phyloP scores from a whole-genome alignment of 208 protist genomes.

The Trypanosoma lewisi region DNA sequence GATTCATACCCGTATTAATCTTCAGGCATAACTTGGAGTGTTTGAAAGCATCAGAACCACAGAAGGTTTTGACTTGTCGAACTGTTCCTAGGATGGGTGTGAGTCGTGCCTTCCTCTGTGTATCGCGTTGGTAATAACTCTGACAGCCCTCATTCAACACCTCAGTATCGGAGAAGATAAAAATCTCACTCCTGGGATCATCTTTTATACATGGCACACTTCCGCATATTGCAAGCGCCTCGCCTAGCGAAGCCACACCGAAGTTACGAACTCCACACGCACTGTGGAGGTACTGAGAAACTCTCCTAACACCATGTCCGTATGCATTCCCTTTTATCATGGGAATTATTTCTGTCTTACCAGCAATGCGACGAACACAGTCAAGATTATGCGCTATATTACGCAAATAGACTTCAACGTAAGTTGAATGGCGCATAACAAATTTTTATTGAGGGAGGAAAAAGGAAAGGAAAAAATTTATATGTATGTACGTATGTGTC shows the following conservation, averaged over 20 bases:
- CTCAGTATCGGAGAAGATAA: conserved; percentile 56
- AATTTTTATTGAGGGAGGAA: conserved; percentile 13
- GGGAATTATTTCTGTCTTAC: conserved; percentile 40
- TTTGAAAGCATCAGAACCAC: conserved; percentile 30
- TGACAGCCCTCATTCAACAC: conserved; percentile 39
- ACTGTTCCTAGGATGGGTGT: conserved; percentile 35
- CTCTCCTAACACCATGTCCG: conserved; percentile 42
- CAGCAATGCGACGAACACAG: conserved; percentile 36
- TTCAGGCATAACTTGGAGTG: conserved; percentile 47
- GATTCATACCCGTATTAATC: conserved; percentile 56
- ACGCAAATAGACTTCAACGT: conserved; percentile 37
- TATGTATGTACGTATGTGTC: too few relatives aligned
- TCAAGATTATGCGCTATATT: conserved; percentile 47
- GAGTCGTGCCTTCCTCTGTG: conserved; percentile 24
- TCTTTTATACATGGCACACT: conserved; percentile 5
- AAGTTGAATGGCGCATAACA: conserved; percentile 43
- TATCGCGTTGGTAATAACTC: conserved; percentile 32
- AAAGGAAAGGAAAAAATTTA: not conserved
- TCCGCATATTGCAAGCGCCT: conserved; percentile 33
- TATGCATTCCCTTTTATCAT: conserved; percentile 65
- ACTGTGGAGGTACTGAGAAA: conserved; percentile 39
- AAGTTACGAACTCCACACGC: conserved; percentile 33
- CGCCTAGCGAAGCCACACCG: conserved; percentile 50
- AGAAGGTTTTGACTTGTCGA: conserved; percentile 41
- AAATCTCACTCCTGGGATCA: conserved; percentile 24